These are phyloP conservation scores for Helianthus annuus DNA, from an alignment of 129 eudicot species.

Conservation along the genomic window DNA sequence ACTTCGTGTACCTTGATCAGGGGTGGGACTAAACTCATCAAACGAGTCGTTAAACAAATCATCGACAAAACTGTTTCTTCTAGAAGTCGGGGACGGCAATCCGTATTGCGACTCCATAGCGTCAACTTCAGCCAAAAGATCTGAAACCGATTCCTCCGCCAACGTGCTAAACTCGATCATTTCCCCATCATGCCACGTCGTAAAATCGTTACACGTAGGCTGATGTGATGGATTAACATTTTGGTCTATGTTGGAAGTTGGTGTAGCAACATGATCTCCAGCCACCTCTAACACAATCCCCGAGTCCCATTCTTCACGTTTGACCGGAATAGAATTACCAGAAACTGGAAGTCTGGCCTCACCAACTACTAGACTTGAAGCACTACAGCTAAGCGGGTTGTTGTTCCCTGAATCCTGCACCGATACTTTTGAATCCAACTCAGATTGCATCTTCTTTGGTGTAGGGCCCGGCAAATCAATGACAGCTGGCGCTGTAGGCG, in stretches of 20 bases:
- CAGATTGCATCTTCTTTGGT: conserved; percentile 44
- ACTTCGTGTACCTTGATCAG: conserved; percentile 55
- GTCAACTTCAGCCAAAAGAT: conserved; percentile 89
- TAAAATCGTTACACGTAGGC: conserved; percentile 28
- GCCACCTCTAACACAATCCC: conserved; percentile 41
- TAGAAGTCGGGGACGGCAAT: conserved; percentile 83
- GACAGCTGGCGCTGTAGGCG: conserved; percentile 20
- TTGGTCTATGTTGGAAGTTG: conserved; percentile 43
- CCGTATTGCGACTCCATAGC: conserved; percentile 92
- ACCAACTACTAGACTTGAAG: conserved; percentile 52
- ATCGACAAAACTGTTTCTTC: conserved; percentile 60
- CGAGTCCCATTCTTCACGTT: conserved; percentile 58
- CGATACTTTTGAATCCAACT: conserved; percentile 25
- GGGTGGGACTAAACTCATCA: conserved; percentile 63
- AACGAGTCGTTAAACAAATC: conserved; percentile 70
- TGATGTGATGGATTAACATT: conserved; percentile 34
- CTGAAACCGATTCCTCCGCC: conserved; percentile 96
- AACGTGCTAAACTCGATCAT: conserved; percentile 80
- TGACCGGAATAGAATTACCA: conserved; percentile 49
- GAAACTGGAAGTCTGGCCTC: conserved; percentile 48
- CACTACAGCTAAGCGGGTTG: conserved; percentile 50
- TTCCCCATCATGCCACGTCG: conserved; percentile 61
- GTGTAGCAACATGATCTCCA: conserved; percentile 46
- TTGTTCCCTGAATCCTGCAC: conserved; percentile 47
- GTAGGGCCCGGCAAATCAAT: conserved; percentile 53